Conservation (phyloP, 2,329 filamentous ascomycete species). For the Neofusicoccum umdonicola region DNA sequence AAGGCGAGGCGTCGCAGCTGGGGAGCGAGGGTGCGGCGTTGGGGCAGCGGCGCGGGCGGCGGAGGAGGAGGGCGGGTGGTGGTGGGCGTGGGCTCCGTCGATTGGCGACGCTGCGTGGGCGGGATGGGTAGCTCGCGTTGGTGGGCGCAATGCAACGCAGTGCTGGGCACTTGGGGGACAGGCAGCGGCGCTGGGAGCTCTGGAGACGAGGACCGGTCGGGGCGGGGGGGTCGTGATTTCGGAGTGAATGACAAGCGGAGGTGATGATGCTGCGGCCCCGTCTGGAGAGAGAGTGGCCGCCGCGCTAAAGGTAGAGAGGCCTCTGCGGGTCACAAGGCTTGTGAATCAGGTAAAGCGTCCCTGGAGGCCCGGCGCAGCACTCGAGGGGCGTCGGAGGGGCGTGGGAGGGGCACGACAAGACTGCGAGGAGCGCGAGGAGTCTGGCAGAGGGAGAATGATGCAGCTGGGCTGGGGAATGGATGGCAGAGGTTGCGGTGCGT, state of each 20-base stretch:
- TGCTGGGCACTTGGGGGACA: neutral
- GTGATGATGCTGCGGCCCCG: constrained; percentile 16
- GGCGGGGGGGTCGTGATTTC: constrained; percentile 10
- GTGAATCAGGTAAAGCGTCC: constrained; percentile 15
- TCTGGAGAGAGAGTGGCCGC: constrained; percentile 16
- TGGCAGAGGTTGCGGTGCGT: constrained; percentile 14
- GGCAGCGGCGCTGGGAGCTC: neutral
- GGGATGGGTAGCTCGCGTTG: neutral
- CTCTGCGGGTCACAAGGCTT: constrained; percentile 13
- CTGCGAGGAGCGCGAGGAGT: constrained; percentile 4
- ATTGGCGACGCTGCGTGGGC: constrained; percentile 10
- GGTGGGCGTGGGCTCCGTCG: constrained; percentile 12
- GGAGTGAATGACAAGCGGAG: constrained; percentile 17
- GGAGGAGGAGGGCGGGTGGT: constrained; percentile 8
- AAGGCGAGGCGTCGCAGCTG: constrained; percentile 5
- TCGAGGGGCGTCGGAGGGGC: constrained; percentile 10
- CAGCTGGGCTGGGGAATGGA: constrained; percentile 1
- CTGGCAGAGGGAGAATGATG: constrained; percentile 10
- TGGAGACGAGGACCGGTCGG: neutral
- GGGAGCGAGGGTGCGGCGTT: constrained; percentile 27
- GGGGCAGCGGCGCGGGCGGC: constrained; percentile 25
- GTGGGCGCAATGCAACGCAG: constrained; percentile 4
- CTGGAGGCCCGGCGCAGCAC: constrained; percentile 2
- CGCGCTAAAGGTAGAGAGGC: constrained; percentile 16
- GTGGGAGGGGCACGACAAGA: constrained; percentile 10